These are phyloP conservation scores for Boletus barrowsii DNA, from an alignment of 768 basidiomycete genomes.

Conservation along the genomic window DNA sequence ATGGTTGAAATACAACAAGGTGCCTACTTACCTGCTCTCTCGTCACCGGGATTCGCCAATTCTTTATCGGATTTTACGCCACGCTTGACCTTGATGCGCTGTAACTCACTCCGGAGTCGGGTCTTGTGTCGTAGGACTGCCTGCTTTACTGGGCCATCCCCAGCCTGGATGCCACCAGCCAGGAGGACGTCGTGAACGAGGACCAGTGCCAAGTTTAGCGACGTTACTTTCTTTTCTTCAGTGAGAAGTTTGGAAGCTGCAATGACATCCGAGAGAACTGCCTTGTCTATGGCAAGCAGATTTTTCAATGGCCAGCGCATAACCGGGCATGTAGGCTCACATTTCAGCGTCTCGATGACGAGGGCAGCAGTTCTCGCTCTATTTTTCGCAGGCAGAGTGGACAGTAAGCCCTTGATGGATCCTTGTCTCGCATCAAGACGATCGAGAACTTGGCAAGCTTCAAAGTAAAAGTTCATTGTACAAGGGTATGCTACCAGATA, in stretches of 20 bases:
- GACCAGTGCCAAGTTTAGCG: conserved; percentile 73
- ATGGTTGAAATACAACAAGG: not conserved
- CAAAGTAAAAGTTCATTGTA: conserved; percentile 94
- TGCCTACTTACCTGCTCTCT: conserved; percentile 53
- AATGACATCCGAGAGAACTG: conserved; percentile 70
- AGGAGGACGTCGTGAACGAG: conserved; percentile 90
- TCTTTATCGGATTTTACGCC: conserved; percentile 65
- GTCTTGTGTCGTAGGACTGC: conserved; percentile 88
- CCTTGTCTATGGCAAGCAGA: conserved; percentile 55
- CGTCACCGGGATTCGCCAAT: conserved; percentile 58
- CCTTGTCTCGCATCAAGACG: conserved; percentile 85
- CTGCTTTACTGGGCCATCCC: conserved; percentile 87
- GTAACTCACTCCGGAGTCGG: conserved; percentile 80
- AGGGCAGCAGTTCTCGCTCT: conserved; percentile 80
- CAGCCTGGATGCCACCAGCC: conserved; percentile 81
- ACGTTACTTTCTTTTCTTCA: conserved; percentile 74
- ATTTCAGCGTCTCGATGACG: conserved; percentile 94
- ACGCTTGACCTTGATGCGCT: conserved; percentile 75
- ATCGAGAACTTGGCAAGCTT: conserved; percentile 80
- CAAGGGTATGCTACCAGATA: conserved; percentile 25
- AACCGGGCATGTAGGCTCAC: conserved; percentile 44
- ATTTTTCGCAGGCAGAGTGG: conserved; percentile 67
- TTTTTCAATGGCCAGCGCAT: conserved; percentile 6
- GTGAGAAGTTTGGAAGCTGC: conserved; percentile 61
- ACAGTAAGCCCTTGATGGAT: conserved; percentile 85